Conservation (phyloP, 306 rosid genomes). For the Dalbergia cochinchinensis region DNA sequence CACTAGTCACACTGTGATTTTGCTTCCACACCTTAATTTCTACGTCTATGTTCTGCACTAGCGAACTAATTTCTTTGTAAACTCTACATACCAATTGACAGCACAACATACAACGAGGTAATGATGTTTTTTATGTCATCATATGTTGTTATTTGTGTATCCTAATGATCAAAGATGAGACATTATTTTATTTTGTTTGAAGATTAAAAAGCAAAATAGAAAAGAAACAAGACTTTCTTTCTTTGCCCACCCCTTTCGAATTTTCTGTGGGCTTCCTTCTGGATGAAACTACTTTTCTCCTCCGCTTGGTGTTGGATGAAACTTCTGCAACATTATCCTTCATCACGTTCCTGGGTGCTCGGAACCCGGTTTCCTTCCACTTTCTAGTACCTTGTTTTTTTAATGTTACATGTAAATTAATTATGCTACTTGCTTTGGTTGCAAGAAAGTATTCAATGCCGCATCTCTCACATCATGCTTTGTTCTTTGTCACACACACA, state of each 20-base stretch:
- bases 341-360: constrained; percentile 29
- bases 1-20: neutral
- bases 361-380: constrained; percentile 32
- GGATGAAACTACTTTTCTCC: no score
- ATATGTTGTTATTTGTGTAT: neutral
- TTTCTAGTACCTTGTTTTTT: neutral
- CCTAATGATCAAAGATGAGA: constrained; percentile 11
- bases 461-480: constrained; percentile 14
- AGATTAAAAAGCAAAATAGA: no score
- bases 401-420: neutral
- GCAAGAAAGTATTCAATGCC: neutral
- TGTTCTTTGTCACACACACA: neutral
- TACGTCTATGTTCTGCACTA: neutral
- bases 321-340: neutral
- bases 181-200: neutral
- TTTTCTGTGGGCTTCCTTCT: constrained; percentile 20
- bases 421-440: constrained; percentile 12
- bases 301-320: neutral
- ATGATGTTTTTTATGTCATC: neutral
- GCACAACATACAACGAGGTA: no score
- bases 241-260: neutral
- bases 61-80: no score
- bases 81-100: neutral
- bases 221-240: no score
- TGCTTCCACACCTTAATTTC: neutral